Conservation (phyloP, 352 stramenopile species). For the Peronospora farinosa region DNA sequence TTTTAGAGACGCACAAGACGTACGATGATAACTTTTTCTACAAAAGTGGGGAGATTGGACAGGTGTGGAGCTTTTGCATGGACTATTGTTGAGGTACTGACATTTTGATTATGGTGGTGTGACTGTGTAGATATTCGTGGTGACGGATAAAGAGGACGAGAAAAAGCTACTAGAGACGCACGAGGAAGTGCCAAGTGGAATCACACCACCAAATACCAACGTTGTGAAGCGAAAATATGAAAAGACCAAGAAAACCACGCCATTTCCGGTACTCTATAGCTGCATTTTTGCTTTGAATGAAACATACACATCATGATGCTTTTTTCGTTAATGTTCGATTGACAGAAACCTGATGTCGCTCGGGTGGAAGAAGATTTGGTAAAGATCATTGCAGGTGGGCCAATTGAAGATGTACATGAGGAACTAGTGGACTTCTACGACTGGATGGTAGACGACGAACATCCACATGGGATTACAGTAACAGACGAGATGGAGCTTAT, state of each 20-base stretch:
- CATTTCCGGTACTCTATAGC: slow-evolving; percentile 50
- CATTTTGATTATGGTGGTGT: background rate
- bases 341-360: slow-evolving; percentile 72
- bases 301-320: background rate
- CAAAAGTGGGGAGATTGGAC: slow-evolving; percentile 83
- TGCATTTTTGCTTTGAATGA: background rate
- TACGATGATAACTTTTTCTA: slow-evolving; percentile 88
- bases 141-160: slow-evolving; percentile 75
- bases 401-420: slow-evolving; percentile 78
- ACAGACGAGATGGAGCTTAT: slow-evolving; percentile 83
- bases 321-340: background rate
- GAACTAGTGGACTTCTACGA: slow-evolving; percentile 84
- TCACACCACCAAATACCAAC: slow-evolving; percentile 83
- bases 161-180: slow-evolving; percentile 51
- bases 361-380: slow-evolving; percentile 80
- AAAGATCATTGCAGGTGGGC: slow-evolving; percentile 67
- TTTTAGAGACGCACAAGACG: slow-evolving; percentile 86
- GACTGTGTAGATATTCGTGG: slow-evolving; percentile 64
- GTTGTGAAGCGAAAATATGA: slow-evolving; percentile 85
- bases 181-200: slow-evolving; percentile 59
- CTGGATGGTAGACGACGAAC: slow-evolving; percentile 77
- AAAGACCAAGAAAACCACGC: slow-evolving; percentile 79
- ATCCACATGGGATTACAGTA: slow-evolving; percentile 62
- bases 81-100: background rate
- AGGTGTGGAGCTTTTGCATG: slow-evolving; percentile 28